Evolutionary conservation across 1,139 yeast species (phyloP), one percentile per base, ranked within the genome.

Genomic region (Chernovozyma aurita): DNA sequence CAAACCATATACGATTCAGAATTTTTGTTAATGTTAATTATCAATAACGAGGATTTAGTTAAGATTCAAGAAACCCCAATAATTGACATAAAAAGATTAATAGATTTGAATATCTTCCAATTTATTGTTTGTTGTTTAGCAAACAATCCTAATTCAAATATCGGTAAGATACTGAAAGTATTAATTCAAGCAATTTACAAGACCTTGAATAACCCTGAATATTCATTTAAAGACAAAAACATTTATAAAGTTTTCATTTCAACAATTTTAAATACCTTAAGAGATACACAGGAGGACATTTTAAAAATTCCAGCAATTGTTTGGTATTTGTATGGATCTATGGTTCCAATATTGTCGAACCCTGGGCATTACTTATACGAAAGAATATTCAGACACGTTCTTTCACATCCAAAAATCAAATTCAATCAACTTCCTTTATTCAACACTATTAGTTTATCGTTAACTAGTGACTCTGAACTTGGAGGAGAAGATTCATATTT

Each of bases 321-420:
- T 25, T 61, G 69, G 76, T 52, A 51, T 57, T 46, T 73, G 44
- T 80, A 49, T 65, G 55, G 86, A 0, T 70, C 73, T 35, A 54
- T 87, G 29, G 60, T 78, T 4, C 76, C 78, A 4, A 63, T 85
- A 2, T 54, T 85, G 39, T 54, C 70, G 7, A 79, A 76, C 53
- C 96, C 88, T 1, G 80, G 75, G n/a, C 94, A 76, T 55, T 73
- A 63, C 51, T 56, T 90, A 31, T 85, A 83, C 53, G 95, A 86
- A 44, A 76, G 77, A 43, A 75, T 78, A 0, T 76, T 70, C 49
- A 70, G 80, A 45, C 83, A 76, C 64, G 65, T 84, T 8, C 61
- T 83, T 32, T 63, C 76, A 3, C 76, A 76, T 24, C 82, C 86
- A 8, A 61, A 63, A 6, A 57, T 85, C 31, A 70, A 71, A 41